A percentile compares a stretch with the other conserved stretches of the same genome.
phyloP scores from a whole-genome alignment of 495 filamentous ascomycete species.

The Aspergillus ellipticus region DNA sequence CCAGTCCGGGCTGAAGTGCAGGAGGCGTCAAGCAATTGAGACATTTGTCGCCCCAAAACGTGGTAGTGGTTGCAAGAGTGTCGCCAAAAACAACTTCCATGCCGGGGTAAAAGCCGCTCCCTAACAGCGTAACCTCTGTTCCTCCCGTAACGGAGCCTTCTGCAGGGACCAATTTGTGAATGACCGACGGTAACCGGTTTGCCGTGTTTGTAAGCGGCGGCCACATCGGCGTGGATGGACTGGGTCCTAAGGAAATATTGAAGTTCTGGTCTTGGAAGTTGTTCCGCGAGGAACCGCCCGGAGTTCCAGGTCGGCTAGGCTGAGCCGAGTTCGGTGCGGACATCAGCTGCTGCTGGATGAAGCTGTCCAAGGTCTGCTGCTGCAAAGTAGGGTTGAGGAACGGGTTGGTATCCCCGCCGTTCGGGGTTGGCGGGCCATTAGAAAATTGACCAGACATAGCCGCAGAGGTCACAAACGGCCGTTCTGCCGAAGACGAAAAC shows the following conservation, averaged over 20 bases:
- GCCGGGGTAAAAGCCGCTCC: constrained; percentile 72
- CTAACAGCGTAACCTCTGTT: constrained; percentile 79
- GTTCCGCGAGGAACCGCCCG: constrained; percentile 42
- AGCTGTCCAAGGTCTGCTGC: constrained; percentile 52
- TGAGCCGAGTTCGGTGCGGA: constrained; percentile 66
- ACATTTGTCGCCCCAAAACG: constrained; percentile 75
- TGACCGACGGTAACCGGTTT: constrained; percentile 52
- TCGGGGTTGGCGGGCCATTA: constrained; percentile 62
- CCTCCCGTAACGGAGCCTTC: constrained; percentile 80
- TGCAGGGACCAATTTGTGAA: constrained; percentile 73
- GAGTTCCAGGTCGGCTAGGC: constrained; percentile 45
- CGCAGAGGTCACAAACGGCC: constrained; percentile 44
- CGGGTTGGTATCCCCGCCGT: constrained; percentile 50
- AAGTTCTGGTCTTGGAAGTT: constrained; percentile 38
- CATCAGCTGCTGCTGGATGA: constrained; percentile 54
- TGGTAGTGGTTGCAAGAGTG: constrained; percentile 69
- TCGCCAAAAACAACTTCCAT: constrained; percentile 87
- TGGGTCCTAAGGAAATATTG: constrained; percentile 29
- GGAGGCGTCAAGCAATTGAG: constrained; percentile 85
- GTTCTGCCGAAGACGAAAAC: constrained; percentile 44
- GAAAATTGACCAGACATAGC: constrained; percentile 48
- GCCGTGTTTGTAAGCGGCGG: constrained; percentile 38
- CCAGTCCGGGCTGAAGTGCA: constrained; percentile 61
- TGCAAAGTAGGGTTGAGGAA: constrained; percentile 49
- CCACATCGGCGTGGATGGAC: constrained; percentile 36